phyloP scores from a whole-genome alignment of 139 green algal species.

The Edaphochlamys debaryana region DNA sequence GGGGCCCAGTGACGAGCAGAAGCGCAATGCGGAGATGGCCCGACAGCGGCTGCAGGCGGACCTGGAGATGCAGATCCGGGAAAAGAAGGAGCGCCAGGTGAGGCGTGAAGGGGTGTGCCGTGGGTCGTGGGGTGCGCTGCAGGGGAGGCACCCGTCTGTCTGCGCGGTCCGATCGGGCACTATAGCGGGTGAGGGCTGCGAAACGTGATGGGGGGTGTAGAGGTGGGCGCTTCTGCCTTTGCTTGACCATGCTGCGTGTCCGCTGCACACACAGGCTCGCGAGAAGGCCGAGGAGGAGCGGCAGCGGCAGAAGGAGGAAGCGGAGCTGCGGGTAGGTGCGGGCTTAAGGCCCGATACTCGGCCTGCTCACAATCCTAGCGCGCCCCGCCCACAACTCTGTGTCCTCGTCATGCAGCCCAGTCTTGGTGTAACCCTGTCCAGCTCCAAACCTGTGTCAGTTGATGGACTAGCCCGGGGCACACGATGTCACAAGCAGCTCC shows the following conservation, averaged over 20 bases:
- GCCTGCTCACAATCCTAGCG: too few relatives aligned
- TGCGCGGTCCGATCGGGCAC: too few relatives aligned
- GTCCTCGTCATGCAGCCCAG: too few relatives aligned
- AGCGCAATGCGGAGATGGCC: constrained; percentile 27
- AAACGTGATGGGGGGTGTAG: not conserved
- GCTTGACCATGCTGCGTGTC: too few relatives aligned
- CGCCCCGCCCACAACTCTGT: too few relatives aligned
- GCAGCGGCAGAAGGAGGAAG: constrained; percentile 23
- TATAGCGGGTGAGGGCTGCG: too few relatives aligned
- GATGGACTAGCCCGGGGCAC: too few relatives aligned
- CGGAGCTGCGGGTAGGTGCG: not conserved
- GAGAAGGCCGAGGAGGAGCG: constrained; percentile 34
- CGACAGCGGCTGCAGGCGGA: constrained; percentile 43
- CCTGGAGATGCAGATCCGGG: constrained; percentile 55
- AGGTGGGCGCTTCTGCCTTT: not conserved
- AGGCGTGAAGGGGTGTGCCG: not conserved
- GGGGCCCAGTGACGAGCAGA: constrained; percentile 53
- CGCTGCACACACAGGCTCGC: constrained; percentile 5
- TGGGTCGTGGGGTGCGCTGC: not conserved
- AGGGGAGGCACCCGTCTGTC: not conserved
- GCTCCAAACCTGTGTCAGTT: too few relatives aligned
- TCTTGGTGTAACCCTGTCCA: too few relatives aligned
- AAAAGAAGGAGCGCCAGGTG: constrained; percentile 42
- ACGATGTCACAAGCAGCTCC: too few relatives aligned
- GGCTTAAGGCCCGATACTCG: too few relatives aligned